Evolutionary conservation across 1,284 basidiomycete species (phyloP).

Genomic region (Pholiota adiposa): DNA sequence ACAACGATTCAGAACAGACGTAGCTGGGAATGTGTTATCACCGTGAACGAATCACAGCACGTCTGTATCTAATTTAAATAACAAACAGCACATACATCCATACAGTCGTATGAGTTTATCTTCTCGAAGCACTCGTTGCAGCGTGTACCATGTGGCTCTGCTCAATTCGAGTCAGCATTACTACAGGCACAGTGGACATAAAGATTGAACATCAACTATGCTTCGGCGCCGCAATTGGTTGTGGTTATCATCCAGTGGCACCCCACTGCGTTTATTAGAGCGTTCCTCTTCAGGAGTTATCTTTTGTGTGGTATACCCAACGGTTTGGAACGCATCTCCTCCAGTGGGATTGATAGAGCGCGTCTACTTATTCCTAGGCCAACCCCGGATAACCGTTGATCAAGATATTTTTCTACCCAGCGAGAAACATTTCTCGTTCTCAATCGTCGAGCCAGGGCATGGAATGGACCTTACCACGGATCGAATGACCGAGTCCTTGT

Average conservation of each 20-base stretch:
- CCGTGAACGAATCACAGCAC: background rate
- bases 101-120: background rate
- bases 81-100: background rate
- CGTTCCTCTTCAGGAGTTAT: background rate
- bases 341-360: background rate
- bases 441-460: background rate
- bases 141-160: conserved; percentile 12
- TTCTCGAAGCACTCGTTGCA: conserved; percentile 11
- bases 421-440: background rate
- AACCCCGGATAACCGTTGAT: background rate
- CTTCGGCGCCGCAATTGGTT: background rate
- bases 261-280: background rate
- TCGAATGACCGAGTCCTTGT: background rate
- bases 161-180: background rate
- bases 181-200: background rate
- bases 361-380: background rate
- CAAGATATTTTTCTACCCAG: background rate
- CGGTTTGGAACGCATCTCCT: background rate
- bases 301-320: background rate
- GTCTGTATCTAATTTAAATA: background rate
- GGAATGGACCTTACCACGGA: background rate
- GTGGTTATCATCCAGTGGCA: background rate
- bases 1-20: background rate
- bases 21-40: conserved; percentile 13
- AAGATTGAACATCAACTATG: background rate